Evolutionary conservation across 805 yeast genomes (phyloP).

Genomic region (Priceomyces medius): DNA sequence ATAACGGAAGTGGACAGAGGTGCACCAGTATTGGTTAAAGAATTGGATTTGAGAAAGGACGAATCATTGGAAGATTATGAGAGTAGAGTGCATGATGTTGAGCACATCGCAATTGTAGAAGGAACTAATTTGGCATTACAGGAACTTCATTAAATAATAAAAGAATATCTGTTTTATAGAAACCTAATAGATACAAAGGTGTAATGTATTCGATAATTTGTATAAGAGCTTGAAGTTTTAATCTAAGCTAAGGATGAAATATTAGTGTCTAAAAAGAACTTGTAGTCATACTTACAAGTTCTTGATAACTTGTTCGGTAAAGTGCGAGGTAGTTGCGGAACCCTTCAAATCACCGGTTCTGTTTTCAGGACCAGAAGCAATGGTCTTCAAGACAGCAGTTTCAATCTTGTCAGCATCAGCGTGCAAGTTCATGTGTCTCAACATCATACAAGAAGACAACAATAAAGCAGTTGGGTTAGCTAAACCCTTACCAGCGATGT

Average conservation of each 20-base stretch:
- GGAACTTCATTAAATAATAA: conserved; percentile 16
- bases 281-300: conserved; percentile 50
- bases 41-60: conserved; percentile 64
- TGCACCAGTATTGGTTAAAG: conserved; percentile 80
- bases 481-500: conserved; percentile 97
- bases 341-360: conserved; percentile 98
- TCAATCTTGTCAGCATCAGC: conserved; percentile 82
- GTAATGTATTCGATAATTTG: conserved; percentile 1
- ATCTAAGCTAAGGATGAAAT: neutral
- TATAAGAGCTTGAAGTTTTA: neutral
- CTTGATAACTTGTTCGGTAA: conserved; percentile 87
- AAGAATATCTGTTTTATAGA: neutral
- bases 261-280: neutral
- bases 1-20: conserved; percentile 95
- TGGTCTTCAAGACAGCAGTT: conserved; percentile 80
- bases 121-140: conserved; percentile 69
- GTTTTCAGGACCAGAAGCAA: conserved; percentile 93
- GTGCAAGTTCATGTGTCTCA: conserved; percentile 94
- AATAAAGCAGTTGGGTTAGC: conserved; percentile 99
- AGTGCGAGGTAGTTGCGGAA: conserved; percentile 80
- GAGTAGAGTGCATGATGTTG: conserved; percentile 74
- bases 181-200: conserved; percentile 2
- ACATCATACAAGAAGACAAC: conserved; percentile 97
- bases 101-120: conserved; percentile 91
- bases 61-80: conserved; percentile 83